Conservation (phyloP, 306 rosid genomes). For the Trifolium pratense region DNA sequence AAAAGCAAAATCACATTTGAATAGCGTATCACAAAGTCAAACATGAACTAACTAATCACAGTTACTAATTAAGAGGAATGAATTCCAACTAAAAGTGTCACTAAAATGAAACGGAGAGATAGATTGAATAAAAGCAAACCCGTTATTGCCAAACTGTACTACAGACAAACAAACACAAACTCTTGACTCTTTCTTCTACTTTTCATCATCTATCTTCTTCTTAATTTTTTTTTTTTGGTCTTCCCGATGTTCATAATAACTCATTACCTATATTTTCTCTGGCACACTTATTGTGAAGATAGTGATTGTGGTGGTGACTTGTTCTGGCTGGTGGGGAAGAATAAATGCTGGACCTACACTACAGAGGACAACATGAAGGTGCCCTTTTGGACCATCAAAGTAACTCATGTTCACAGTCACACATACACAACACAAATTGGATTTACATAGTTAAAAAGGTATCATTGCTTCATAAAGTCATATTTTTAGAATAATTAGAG, state of each 20-base stretch:
- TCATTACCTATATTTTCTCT: slow-evolving; percentile 9
- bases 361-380: slow-evolving; percentile 7
- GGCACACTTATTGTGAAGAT: slow-evolving; percentile 40
- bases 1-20: too few species aligned
- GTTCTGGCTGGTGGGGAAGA: slow-evolving; percentile 66
- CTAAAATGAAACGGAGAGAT: slow-evolving; percentile 51
- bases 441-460: slow-evolving; percentile 45
- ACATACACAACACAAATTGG: slow-evolving; percentile 45
- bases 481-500: neutral
- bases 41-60: neutral
- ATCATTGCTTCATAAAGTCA: slow-evolving; percentile 37
- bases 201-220: neutral
- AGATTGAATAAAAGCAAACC: slow-evolving; percentile 33
- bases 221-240: neutral
- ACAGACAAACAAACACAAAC: slow-evolving; percentile 48
- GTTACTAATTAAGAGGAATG: slow-evolving; percentile 36
- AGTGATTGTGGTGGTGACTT: slow-evolving; percentile 41
- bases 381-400: slow-evolving; percentile 11
- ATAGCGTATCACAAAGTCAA: neutral
- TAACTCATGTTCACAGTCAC: slow-evolving; percentile 22
- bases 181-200: slow-evolving; percentile 17
- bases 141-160: slow-evolving; percentile 29
- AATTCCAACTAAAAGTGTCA: slow-evolving; percentile 48
- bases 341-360: slow-evolving; percentile 80
- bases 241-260: slow-evolving; percentile 13